Percentiles rank a stretch among this genome's conserved stretches.
phyloP scores from a whole-genome alignment of 352 stramenopile species.

The Pythium inflatum region DNA sequence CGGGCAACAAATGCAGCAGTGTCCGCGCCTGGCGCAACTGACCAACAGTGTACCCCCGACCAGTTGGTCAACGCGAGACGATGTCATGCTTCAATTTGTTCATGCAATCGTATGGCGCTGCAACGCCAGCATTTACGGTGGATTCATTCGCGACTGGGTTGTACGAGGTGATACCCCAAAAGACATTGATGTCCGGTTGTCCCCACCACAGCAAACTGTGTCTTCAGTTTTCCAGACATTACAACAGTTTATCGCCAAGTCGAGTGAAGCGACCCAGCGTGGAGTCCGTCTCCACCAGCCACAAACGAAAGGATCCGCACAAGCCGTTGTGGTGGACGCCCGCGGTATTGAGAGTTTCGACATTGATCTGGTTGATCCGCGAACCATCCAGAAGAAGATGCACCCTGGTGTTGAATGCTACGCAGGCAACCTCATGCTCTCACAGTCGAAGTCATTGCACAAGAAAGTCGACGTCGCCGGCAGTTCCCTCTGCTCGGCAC shows the following conservation, averaged over 20 bases:
- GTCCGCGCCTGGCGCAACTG: conserved; percentile 28
- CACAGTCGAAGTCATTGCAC: conserved; percentile 5
- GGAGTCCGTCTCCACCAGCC: background rate
- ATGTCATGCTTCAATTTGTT: conserved; percentile 35
- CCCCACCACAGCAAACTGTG: conserved; percentile 18
- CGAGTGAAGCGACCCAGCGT: background rate
- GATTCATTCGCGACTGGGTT: conserved; percentile 40
- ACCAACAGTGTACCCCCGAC: conserved; percentile 15
- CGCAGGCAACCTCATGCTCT: conserved; percentile 35
- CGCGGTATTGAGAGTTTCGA: conserved; percentile 16
- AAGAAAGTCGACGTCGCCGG: conserved; percentile 31
- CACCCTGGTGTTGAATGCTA: conserved; percentile 34
- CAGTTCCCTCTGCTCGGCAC: conserved; percentile 7
- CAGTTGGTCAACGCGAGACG: conserved; percentile 27
- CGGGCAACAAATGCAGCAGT: conserved; percentile 31
- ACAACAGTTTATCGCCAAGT: background rate
- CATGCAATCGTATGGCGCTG: conserved; percentile 32
- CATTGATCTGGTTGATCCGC: conserved; percentile 34
- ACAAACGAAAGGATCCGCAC: conserved; percentile 23
- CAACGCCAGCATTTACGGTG: conserved; percentile 26
- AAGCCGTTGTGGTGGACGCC: conserved; percentile 9
- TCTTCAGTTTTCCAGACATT: conserved; percentile 15
- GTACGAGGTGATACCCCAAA: conserved; percentile 32
- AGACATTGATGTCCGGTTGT: conserved; percentile 34
- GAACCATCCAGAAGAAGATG: background rate